Base-by-base conservation (phyloP, 2,329 filamentous ascomycete species). In the Microsporum audouinii region DNA sequence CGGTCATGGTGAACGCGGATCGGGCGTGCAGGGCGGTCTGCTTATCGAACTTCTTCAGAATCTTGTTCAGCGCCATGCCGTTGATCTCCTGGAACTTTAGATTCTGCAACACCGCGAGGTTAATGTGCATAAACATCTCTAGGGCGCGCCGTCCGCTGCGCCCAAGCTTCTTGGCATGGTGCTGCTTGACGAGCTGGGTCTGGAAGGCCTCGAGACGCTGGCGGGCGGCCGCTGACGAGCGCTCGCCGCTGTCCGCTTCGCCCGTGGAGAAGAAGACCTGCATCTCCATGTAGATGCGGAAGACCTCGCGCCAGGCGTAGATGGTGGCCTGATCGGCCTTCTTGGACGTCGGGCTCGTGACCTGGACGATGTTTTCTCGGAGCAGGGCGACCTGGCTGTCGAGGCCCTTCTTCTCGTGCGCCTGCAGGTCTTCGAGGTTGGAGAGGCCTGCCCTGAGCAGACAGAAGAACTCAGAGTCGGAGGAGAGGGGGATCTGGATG, bases 31-130 rank as follows among this genome's bases (percentile, higher is more conserved):
- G 78, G 0, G 87, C 84, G 1, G 90, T 95, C 62, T 85, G 83
- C 73, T 95, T 95, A 74, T 94, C 88, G 70, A 95, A 95, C 75
- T 92, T 95, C 72, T 95, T 95, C 59, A 95, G 75, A 58, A 95
- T 95, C 72, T 95, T 95, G 38, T 78, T 78, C 68, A 94, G 84
- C 0, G 90, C 90, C 34, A 82, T 82, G 65, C 84, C 83, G 68
- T 95, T 95, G 65, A 95, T 85, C 70, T 94, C 89, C 68, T 91
- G 88, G 67, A 95, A 95, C 62, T 86, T 85, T 65, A 95, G 79
- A 58, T 88, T 87, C 63, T 86, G 86, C n/a, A 95, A 78, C n/a
- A 95, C 80, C 59, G 83, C 81, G 29, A 83, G 77, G 70, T 95
- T 95, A 67, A 95, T 79, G 56, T 80, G 76, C 63, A 92, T 74